Evolutionary conservation across 345 rosid genomes (phyloP), one percentile per base, ranked within the genome.

Genomic region (Erucastrum elatum): DNA sequence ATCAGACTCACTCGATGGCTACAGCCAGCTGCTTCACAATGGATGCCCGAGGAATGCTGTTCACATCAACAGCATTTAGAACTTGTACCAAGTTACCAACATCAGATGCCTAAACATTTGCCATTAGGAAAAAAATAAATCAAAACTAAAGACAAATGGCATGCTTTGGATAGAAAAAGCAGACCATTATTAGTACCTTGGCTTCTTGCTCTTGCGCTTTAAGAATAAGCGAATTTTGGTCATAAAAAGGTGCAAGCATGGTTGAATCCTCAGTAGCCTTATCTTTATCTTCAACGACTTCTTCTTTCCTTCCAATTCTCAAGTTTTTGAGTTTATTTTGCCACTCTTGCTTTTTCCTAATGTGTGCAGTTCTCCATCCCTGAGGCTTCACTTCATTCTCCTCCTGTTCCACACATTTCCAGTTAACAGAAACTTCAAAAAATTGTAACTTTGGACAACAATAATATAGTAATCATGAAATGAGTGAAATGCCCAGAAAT

Each of bases 271-370:
- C 97, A 56, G 77, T 21, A 21, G 21, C 21, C 21, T 0, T 0
- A 21, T 21, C 21, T 21, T 21, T 21, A 21, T 21, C 21, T 21
- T 89, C 96, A 49, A 49, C 56, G 4, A 75, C 86, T 79, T 80
- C n/a, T n/a, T n/a, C 94, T 83, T 85, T 91, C 84, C 76, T 91
- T 61, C 96, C 93, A 67, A 80, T 76, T 77, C 88, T 73, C 37
- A 92, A 88, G 86, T 87, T 88, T 84, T 81, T 91, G 31, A 95
- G 75, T 75, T 83, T 90, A 76, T 86, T 90, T 68, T 95, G 97
- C 99, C 98, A 95, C 71, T 92, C 96, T 75, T 88, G 90, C 79
- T 89, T 94, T 12, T 81, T 84, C 68, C 87, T 87, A 73, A 86
- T 81, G 62, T 82, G 84, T 15, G 85, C 82, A 75, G 86, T 80